Evolutionary conservation across 345 rosid species (phyloP).

Genomic region (Citropsis articulata): DNA sequence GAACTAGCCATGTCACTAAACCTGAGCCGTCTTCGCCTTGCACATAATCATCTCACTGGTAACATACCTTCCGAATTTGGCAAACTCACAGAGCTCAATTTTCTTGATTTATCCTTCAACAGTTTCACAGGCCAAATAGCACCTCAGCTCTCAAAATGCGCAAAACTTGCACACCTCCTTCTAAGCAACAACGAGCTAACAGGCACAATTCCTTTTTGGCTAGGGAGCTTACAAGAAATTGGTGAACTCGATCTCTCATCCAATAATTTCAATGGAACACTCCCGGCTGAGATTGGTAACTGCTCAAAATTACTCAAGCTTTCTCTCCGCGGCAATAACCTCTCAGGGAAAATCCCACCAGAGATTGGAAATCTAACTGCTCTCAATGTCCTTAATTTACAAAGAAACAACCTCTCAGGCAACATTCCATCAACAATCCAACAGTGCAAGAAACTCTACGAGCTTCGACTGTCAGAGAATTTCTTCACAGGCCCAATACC

Average conservation of each 20-base stretch:
- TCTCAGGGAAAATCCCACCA: slow-evolving; percentile 58
- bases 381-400: slow-evolving; percentile 75
- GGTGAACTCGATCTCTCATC: slow-evolving; percentile 85
- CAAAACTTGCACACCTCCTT: slow-evolving; percentile 60
- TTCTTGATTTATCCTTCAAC: slow-evolving; percentile 78
- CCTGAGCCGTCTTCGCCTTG: slow-evolving; percentile 68
- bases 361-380: slow-evolving; percentile 69
- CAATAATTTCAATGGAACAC: slow-evolving; percentile 54
- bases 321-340: slow-evolving; percentile 59
- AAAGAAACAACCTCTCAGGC: slow-evolving; percentile 72
- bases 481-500: slow-evolving; percentile 64
- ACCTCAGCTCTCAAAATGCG: slow-evolving; percentile 45
- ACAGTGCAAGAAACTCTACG: slow-evolving; percentile 68
- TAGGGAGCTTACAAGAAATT: slow-evolving; percentile 56
- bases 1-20: slow-evolving; percentile 49
- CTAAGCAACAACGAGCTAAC: slow-evolving; percentile 56
- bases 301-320: slow-evolving; percentile 66
- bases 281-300: slow-evolving; percentile 65
- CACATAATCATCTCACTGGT: slow-evolving; percentile 62
- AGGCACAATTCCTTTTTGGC: slow-evolving; percentile 68
- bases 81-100: slow-evolving; percentile 50
- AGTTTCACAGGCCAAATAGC: slow-evolving; percentile 55
- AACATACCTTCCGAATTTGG: slow-evolving; percentile 59
- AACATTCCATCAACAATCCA: slow-evolving; percentile 60
- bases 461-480: slow-evolving; percentile 70